Evolutionary conservation across 805 yeast genomes (phyloP).

Genomic region (Kazachstania africana): DNA sequence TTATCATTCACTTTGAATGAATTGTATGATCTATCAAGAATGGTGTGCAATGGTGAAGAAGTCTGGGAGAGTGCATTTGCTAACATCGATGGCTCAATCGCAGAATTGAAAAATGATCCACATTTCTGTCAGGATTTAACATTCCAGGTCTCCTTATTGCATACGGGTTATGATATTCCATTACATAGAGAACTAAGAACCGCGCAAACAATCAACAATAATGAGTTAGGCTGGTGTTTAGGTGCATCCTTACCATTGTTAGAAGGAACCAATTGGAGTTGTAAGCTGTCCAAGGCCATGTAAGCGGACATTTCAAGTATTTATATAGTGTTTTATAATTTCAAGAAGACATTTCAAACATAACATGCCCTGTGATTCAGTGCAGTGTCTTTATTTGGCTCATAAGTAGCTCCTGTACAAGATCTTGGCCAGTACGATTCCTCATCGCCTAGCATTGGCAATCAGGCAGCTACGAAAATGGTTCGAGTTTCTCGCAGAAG

Average conservation of each 20-base stretch:
- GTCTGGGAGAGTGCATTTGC: constrained; percentile 59
- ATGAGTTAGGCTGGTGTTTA: constrained; percentile 96
- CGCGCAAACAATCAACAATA: constrained; percentile 77
- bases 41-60: constrained; percentile 75
- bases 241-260: constrained; percentile 93
- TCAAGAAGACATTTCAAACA: too few species aligned
- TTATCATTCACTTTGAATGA: constrained; percentile 76
- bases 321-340: background rate
- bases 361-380: too few species aligned
- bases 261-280: constrained; percentile 63
- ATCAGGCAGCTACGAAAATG: too few species aligned
- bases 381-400: too few species aligned
- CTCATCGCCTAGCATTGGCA: too few species aligned
- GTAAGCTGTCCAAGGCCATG: constrained; percentile 24
- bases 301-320: background rate
- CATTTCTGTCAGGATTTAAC: constrained; percentile 90
- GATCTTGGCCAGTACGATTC: too few species aligned
- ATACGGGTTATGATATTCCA: constrained; percentile 96
- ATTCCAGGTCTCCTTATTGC: constrained; percentile 80
- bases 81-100: constrained; percentile 57
- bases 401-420: too few species aligned
- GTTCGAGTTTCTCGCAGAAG: too few species aligned
- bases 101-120: constrained; percentile 64
- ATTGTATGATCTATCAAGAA: constrained; percentile 64
- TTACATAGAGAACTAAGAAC: constrained; percentile 80